Base-by-base conservation (phyloP, 1,139 yeast genomes). In the Hemisphaericaspora xylanilytica region DNA sequence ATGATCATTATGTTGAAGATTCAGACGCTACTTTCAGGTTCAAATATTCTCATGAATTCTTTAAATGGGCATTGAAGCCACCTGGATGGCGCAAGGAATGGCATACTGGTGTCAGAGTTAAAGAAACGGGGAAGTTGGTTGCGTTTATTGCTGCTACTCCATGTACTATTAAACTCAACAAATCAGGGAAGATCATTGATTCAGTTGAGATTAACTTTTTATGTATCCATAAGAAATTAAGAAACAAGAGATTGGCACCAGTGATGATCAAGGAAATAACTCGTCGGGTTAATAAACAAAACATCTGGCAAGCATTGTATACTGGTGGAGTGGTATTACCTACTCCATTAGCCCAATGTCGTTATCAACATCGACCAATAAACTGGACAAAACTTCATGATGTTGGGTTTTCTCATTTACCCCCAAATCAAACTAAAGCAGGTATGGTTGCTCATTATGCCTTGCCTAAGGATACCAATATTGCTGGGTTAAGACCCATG, bases 131-230 rank as follows among this genome's bases (percentile, higher is more conserved):
- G 3, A 85, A 85, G 58, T 72, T 92, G 46, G 90, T 92, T 36
- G 97, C 95, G 0, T 92, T 92, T 56, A 92, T 92, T 49, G 80
- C 95, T 22, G 98, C 95, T 11, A 83, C 90, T 31, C 98, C 98
- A 1, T 74, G 86, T 28, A 74, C 73, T 20, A 67, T 92, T 48
- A 66, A 75, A 35, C 78, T 92, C 34, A 81, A 87, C 49, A 60
- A 56, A 40, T 70, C 73, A 1, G 73, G 74, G 14, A 58, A 53
- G 3, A 56, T 61, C 5, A 60, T 92, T 28, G 70, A 78, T 32
- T 72, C 89, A 40, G 96, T 88, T 16, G 98, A 92, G 56, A 89
- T 92, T 65, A 92, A 92, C 63, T 94, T 92, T 60, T 68, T 92
- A 52, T 89, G 96, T 59, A 86, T 94, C 40, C 99, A 92, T 65